Percentiles rank a stretch among this genome's conserved stretches.
Conservation (phyloP, 73 alveolate species). For the Paramecium sonneborni region DNA sequence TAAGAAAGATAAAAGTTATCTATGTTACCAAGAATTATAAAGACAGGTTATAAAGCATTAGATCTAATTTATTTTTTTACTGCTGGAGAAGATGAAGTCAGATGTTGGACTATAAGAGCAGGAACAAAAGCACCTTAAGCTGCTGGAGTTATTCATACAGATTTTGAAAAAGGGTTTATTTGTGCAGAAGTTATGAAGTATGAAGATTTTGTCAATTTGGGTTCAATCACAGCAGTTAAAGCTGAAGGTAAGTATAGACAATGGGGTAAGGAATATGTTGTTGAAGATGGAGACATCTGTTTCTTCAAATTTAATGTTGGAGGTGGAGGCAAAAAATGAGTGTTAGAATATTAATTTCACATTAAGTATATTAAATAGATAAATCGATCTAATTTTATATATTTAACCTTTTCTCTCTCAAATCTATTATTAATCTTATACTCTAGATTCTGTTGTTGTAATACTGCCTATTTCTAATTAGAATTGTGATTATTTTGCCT, state of each 20-base stretch:
- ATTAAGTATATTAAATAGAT: not conserved
- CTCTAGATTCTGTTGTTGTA: not conserved
- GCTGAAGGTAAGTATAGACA: constrained; percentile 93
- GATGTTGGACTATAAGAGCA: constrained; percentile 98
- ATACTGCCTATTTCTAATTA: not conserved
- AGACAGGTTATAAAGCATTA: constrained; percentile 93
- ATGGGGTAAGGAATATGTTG: constrained; percentile 94
- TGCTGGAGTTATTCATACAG: constrained; percentile 99
- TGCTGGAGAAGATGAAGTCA: constrained; percentile 99
- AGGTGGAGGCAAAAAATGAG: constrained; percentile 63
- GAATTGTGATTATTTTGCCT: not conserved
- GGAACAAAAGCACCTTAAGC: constrained; percentile 98
- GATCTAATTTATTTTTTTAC: constrained; percentile 98
- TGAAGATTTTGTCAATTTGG: constrained; percentile 90
- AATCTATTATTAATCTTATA: not conserved
- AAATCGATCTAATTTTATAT: not conserved
- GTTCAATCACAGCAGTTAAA: constrained; percentile 92
- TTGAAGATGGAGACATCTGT: constrained; percentile 94
- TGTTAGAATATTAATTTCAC: not conserved
- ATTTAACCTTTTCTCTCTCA: not conserved
- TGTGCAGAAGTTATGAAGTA: constrained; percentile 99
- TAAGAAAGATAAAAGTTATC: constrained; percentile 83
- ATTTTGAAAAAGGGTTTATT: constrained; percentile 99
- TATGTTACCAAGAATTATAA: constrained; percentile 89
- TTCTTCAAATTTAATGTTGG: constrained; percentile 69